Evolutionary conservation across 768 basidiomycete genomes (phyloP).

Genomic region (Glaciozyma antarctica): DNA sequence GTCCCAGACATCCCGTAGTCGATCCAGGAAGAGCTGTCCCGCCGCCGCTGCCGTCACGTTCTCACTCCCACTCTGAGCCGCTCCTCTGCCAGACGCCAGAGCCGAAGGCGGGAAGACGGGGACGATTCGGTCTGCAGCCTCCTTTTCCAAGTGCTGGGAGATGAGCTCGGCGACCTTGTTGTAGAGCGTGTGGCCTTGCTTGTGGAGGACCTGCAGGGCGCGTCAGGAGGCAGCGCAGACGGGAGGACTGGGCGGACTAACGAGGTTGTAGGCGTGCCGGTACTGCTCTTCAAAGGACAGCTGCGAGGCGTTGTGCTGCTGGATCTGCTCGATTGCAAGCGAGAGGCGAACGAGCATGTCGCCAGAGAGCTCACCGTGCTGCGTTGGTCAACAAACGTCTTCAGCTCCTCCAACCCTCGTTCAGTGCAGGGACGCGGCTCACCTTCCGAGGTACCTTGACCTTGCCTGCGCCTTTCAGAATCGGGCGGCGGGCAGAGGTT

Average conservation of each 20-base stretch:
- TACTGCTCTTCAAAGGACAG: constrained; percentile 90
- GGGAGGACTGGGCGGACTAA: background rate
- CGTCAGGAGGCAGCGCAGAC: no score
- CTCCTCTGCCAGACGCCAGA: constrained; percentile 1
- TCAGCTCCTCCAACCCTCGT: background rate
- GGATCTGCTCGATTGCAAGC: constrained; percentile 83
- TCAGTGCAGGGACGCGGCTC: background rate
- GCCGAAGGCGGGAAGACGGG: constrained; percentile 65
- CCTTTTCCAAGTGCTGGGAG: constrained; percentile 65
- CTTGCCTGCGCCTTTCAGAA: constrained; percentile 9
- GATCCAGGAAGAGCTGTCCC: constrained; percentile 74
- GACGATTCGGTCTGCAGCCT: constrained; percentile 65
- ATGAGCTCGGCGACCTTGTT: constrained; percentile 71
- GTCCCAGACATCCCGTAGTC: constrained; percentile 77
- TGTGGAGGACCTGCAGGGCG: constrained; percentile 4
- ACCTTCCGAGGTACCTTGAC: constrained; percentile 27
- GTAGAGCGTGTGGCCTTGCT: constrained; percentile 70
- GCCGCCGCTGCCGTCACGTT: constrained; percentile 47
- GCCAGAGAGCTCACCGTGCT: constrained; percentile 48
- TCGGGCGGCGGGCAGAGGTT: constrained; percentile 4
- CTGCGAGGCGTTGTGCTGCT: constrained; percentile 80
- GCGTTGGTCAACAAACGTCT: background rate
- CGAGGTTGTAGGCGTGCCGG: constrained; percentile 88
- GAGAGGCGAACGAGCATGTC: constrained; percentile 75
- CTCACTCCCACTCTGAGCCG: background rate